A percentile compares a stretch with the other conserved stretches of the same genome.
These are phyloP conservation scores for Apiospora pterosperma DNA, from an alignment of 2,329 filamentous ascomycete genomes.

Conservation along the genomic window DNA sequence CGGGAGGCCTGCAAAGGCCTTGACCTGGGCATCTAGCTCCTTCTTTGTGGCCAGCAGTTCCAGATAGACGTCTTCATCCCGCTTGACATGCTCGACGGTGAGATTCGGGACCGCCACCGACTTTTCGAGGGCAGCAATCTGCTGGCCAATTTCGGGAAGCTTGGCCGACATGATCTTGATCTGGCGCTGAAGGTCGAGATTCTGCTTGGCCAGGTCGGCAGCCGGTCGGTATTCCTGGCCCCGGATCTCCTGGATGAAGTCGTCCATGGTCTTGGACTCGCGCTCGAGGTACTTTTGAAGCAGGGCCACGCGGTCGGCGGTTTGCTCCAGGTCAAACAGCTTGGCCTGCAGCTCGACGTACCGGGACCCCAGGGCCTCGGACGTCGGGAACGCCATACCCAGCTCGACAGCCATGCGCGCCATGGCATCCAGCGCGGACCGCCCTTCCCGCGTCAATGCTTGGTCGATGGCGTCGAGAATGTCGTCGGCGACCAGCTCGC, in stretches of 20 bases:
- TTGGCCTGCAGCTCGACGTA: conserved; percentile 56
- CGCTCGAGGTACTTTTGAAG: conserved; percentile 53
- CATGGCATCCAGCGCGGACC: conserved; percentile 54
- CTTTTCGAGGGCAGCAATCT: conserved; percentile 39
- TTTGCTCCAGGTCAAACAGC: conserved; percentile 52
- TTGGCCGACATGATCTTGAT: conserved; percentile 65
- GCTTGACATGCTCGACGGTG: conserved; percentile 55
- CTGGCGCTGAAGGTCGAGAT: conserved; percentile 69
- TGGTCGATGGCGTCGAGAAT: conserved; percentile 53
- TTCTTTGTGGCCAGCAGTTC: conserved; percentile 55
- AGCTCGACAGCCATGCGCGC: conserved; percentile 48
- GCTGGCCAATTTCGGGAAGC: conserved; percentile 63
- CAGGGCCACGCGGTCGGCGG: conserved; percentile 49
- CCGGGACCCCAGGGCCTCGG: conserved; percentile 45
- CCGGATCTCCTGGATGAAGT: conserved; percentile 40
- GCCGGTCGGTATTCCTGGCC: conserved; percentile 50
- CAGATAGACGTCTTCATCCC: conserved; percentile 56
- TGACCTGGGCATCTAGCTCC: conserved; percentile 59
- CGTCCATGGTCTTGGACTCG: conserved; percentile 41
- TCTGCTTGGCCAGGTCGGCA: conserved; percentile 61
- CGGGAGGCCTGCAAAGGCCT: conserved; percentile 68
- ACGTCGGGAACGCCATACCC: conserved; percentile 44
- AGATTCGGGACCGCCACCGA: conserved; percentile 21
- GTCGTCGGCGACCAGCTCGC: conserved; percentile 28
- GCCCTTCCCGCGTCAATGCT: conserved; percentile 52